Evolutionary conservation across 2,329 filamentous ascomycete genomes (phyloP), one percentile per base, ranked within the genome.

Genomic region (Beauveria medogensis): DNA sequence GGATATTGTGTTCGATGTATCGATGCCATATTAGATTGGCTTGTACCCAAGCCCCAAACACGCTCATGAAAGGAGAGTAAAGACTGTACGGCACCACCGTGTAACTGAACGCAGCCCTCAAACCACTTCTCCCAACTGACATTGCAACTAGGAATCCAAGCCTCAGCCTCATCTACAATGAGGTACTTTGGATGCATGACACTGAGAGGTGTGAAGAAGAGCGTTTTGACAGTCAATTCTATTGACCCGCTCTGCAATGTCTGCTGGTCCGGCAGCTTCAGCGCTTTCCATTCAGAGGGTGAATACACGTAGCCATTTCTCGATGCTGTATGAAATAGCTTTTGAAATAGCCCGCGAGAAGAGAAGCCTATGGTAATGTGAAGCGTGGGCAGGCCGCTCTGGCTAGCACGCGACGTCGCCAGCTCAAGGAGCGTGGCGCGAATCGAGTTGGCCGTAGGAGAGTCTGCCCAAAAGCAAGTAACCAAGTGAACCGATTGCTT

Each of bases 171-270:
- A 70, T 95, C 91, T 1, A 93, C 72, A 16, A 94, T 79, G 43
- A 93, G 79, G 66, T 90, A 93, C 68, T 95, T 95, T 0, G 90
- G 88, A 69, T 95, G 91, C 85, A 94, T 89, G n/a, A 95, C 87
- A 67, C 89, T 91, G 63, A 94, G 86, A 0, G 91, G 91, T 2
- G 86, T 77, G 64, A 93, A 85, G 72, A 95, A 95, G 8, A 93
- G 77, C 64, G 86, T 91, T 75, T 91, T 92, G 60, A 92, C 83
- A 0, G 80, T 77, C 40, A 95, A 69, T 57, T 92, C 82, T 20
- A 95, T 80, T 3, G 84, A 84, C 0, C 74, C 78, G 4, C 84
- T 76, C 40, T 80, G 76, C 2, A 87, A 70, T 5, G 76, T 65
- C 7, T 77, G 73, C 3, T 79, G 75, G 1, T 76, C 69, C 0